These are phyloP conservation scores for Quillaja saponaria DNA, from an alignment of 306 rosid genomes.

Conservation along the genomic window DNA sequence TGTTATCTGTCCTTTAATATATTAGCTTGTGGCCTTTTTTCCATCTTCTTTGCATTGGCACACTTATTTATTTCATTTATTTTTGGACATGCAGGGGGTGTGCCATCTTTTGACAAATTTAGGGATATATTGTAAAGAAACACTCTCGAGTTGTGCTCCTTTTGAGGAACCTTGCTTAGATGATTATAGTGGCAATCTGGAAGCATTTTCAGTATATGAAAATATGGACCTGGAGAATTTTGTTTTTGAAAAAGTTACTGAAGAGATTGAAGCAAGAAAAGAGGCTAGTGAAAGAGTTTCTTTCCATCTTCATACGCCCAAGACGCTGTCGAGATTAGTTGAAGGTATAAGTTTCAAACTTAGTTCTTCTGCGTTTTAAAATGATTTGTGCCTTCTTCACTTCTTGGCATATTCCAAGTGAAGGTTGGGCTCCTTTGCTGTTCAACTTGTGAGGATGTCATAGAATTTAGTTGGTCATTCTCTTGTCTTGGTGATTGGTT, in stretches of 20 bases:
- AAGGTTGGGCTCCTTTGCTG: too few relatives aligned
- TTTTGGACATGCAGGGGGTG: conserved; percentile 67
- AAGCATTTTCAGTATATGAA: conserved; percentile 71
- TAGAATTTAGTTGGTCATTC: conserved; percentile 15
- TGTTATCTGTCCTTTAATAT: too few relatives aligned
- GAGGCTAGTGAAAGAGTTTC: conserved; percentile 63
- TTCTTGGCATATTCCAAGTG: too few relatives aligned
- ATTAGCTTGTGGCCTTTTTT: too few relatives aligned
- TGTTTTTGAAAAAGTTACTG: conserved; percentile 80
- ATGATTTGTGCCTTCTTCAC: not conserved
- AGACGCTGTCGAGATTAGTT: conserved; percentile 70
- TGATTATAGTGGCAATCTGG: conserved; percentile 69
- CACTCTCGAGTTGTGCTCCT: conserved; percentile 56
- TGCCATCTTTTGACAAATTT: conserved; percentile 81
- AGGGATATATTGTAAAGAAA: conserved; percentile 75
- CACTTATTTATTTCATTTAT: not conserved
- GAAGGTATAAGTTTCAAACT: conserved; percentile 57
- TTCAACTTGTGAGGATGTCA: not conserved
- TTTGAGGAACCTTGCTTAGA: conserved; percentile 65
- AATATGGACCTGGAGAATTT: conserved; percentile 94
- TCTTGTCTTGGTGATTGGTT: not conserved
- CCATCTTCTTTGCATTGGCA: not conserved
- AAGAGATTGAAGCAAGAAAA: conserved; percentile 84
- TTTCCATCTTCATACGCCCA: conserved; percentile 81
- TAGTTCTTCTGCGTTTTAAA: not conserved